Conservation (phyloP, 129 eudicot genomes). For the Helichrysum umbraculigerum region DNA sequence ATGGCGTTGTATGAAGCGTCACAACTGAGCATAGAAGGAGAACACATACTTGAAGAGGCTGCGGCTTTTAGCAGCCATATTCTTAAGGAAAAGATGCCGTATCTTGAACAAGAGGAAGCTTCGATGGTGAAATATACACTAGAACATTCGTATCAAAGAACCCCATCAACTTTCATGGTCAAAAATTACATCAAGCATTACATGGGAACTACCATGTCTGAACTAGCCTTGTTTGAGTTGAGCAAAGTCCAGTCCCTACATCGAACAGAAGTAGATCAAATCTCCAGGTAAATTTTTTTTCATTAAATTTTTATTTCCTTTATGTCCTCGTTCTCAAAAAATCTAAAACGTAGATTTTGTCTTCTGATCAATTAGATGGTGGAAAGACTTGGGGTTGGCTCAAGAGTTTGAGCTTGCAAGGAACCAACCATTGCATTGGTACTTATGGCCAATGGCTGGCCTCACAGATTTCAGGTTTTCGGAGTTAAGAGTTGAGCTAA, state of each 20-base stretch:
- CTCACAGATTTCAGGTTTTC: constrained; percentile 46
- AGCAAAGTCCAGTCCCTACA: constrained; percentile 26
- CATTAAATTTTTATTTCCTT: not conserved
- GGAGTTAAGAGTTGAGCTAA: constrained; percentile 44
- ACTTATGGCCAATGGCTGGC: constrained; percentile 65
- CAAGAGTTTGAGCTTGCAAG: constrained; percentile 53
- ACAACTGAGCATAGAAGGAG: constrained; percentile 45
- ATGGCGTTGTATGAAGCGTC: constrained; percentile 62
- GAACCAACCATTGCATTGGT: constrained; percentile 69
- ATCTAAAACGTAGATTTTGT: not conserved
- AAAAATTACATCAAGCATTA: constrained; percentile 28
- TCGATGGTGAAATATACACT: constrained; percentile 22
- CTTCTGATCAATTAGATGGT: constrained; percentile 48
- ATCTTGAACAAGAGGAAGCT: constrained; percentile 28
- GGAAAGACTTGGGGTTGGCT: constrained; percentile 49
- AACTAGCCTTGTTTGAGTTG: constrained; percentile 46
- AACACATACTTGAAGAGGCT: constrained; percentile 50
- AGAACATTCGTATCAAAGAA: constrained; percentile 41
- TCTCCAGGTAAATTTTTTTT: constrained; percentile 52
- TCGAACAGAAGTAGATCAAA: constrained; percentile 38
- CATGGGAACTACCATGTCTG: constrained; percentile 24
- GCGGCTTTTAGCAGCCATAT: constrained; percentile 29
- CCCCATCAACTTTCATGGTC: constrained; percentile 30
- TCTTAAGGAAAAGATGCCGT: constrained; percentile 21
- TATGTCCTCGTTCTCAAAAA: not conserved